These are phyloP conservation scores for Escovopsis sp. DNA, from an alignment of 2,329 filamentous ascomycete species.

Conservation along the genomic window DNA sequence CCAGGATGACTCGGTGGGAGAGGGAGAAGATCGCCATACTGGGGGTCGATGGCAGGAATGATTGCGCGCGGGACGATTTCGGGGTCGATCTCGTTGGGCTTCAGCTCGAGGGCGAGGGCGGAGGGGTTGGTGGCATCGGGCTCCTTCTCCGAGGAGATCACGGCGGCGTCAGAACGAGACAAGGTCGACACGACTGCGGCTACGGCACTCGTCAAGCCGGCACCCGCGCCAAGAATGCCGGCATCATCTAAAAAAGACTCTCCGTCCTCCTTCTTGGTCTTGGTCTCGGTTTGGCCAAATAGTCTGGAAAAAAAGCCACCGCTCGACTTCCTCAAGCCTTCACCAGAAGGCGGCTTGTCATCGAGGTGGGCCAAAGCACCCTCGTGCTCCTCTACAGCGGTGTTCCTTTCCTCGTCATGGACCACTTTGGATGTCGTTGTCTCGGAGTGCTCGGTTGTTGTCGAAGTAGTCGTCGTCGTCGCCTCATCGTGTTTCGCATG, in stretches of 20 bases:
- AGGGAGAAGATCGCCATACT: slow-evolving; percentile 49
- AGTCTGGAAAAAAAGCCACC: slow-evolving; percentile 34
- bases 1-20: slow-evolving; percentile 45
- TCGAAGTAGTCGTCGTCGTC: too few species aligned
- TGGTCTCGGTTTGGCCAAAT: slow-evolving; percentile 28
- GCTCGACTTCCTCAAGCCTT: slow-evolving; percentile 20
- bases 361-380: too few species aligned
- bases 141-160: slow-evolving; percentile 26
- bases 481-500: too few species aligned
- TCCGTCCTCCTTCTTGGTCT: slow-evolving; percentile 24
- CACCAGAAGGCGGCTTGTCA: too few species aligned
- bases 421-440: too few species aligned
- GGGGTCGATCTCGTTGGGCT: slow-evolving; percentile 33
- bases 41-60: slow-evolving; percentile 51
- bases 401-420: slow-evolving; percentile 22
- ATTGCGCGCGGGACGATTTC: slow-evolving; percentile 43
- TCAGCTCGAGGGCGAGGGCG: slow-evolving; percentile 12
- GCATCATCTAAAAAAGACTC: slow-evolving; percentile 60
- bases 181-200: slow-evolving; percentile 25
- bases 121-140: slow-evolving; percentile 13
- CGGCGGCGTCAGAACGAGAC: slow-evolving; percentile 31
- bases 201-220: slow-evolving; percentile 42
- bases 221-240: slow-evolving; percentile 56
- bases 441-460: too few species aligned
- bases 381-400: too few species aligned